Evolutionary conservation across 2,329 filamentous ascomycete genomes (phyloP), one percentile per base, ranked within the genome.

Genomic region (Aspergillus quadrilineatus): DNA sequence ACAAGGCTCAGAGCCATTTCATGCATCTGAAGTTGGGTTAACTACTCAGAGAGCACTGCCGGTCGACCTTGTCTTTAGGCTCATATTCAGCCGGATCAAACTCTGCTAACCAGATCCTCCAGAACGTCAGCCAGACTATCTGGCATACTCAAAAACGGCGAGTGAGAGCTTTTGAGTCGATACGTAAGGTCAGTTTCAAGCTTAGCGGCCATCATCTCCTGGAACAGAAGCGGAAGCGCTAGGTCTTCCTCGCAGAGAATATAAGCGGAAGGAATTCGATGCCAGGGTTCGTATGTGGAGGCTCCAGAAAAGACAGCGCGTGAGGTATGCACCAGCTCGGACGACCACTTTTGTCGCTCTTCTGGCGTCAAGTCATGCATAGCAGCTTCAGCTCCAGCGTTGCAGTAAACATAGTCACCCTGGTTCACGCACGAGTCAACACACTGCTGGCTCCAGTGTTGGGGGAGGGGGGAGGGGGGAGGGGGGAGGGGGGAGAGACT

Each of bases 141-240:
- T 0, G 73, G 70, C 63, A 64, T 69, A 36, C 70, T 74, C 60
- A 78, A 57, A 59, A 77, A 79, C 28, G 75, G 76, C 60, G 71
- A 75, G 62, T 79, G 76, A 1, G 71, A 69, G n/a, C 63, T 64
- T 47, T 70, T 66, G 1, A 76, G 47, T 14, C 66, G 69, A 56
- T 69, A 68, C 2, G 71, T 67, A 29, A 62, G 64, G 15, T 70
- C 58, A 1, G 68, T 60, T 0, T 58, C 71, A 26, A 69, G 65
- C n/a, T 55, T 64, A 6, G 55, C 55, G 4, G 66, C 63, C 65
- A 75, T 70, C 1, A 44, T 53, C 8, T 75, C 67, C 59, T 77
- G 74, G 4, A 64, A 53, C 2, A 46, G 15, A 9, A 58, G 49
- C 8, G 69, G 68, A 44, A 77, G 60, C 2, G 69, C 67, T 17